These are phyloP conservation scores for Malassezia furfur DNA, from an alignment of 1,284 basidiomycete genomes.

Conservation along the genomic window DNA sequence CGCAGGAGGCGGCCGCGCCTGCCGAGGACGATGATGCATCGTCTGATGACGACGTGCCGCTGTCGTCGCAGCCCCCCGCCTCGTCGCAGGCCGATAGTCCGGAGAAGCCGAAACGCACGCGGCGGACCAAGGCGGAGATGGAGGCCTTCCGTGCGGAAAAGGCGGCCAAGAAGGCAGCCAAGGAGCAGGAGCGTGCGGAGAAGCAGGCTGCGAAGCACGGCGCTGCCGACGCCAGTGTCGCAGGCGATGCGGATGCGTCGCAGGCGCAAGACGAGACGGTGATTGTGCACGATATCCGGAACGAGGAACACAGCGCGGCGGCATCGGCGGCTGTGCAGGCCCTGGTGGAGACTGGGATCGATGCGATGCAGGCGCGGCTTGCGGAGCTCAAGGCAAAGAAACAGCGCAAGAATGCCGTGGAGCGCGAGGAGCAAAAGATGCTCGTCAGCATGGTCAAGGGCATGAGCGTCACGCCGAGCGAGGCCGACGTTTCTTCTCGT, in stretches of 20 bases:
- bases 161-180: constrained; percentile 12
- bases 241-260: neutral
- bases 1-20: neutral
- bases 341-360: constrained; percentile 1
- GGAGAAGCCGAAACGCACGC: constrained; percentile 11
- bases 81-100: neutral
- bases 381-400: constrained; percentile 18
- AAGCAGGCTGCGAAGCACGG: neutral
- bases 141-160: constrained; percentile 19
- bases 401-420: constrained; percentile 17
- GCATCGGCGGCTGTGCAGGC: constrained; percentile 7
- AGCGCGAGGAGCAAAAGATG: constrained; percentile 18
- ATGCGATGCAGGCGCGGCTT: constrained; percentile 11
- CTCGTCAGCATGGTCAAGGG: constrained; percentile 6
- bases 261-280: constrained; percentile 10
- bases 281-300: constrained; percentile 7
- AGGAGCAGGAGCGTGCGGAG: constrained; percentile 9
- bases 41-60: constrained; percentile 6
- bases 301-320: constrained; percentile 2
- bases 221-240: neutral
- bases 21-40: neutral
- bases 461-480: neutral
- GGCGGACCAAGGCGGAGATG: constrained; percentile 19
- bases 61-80: constrained; percentile 1
- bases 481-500: constrained; percentile 2